Base-by-base conservation (phyloP, 768 basidiomycete species). In the Russula sp. region DNA sequence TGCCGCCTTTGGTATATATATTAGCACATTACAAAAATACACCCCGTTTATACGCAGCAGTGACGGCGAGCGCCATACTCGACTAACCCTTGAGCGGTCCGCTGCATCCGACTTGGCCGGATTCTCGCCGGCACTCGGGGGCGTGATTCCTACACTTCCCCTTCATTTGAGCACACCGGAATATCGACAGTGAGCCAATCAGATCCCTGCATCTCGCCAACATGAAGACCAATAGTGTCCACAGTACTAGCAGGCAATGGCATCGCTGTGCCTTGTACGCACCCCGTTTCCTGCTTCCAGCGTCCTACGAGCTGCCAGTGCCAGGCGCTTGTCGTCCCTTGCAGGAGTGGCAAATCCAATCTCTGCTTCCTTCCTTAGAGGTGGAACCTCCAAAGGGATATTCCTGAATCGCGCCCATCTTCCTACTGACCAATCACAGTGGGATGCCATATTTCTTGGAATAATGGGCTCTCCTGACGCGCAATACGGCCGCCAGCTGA, bases 401-500 rank as follows among this genome's bases (percentile, higher is more conserved):
- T 91, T 86, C 70, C 56, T 91, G 16, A 79, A 82, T 56, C 78
- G 77, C 7, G 71, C 73, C 3, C 70, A 80, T 62, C 80, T 91
- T 6, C 87, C 88, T 14, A 60, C 68, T 20, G 76, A 82, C 59
- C 75, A 70, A 14, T 67, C 76, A 0, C 73, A 80, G 70, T 89
- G 87, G 88, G 72, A 75, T 16, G 74, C 75, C 37, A 83, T 89
- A 53, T 86, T 90, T 66, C 78, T 86, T 9, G 81, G 85, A 0
- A 80, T 89, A 14, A 90, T 91, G 88, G 89, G 89, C n/a, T 89
- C 88, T 3, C 89, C 89, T 0, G 89, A 92, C 69, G 78, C 84
- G 2, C 75, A 80, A 59, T 75, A 88, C 67, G 82, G 82, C 1
- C 76, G 87, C 16, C 89, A 92, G 72, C 77, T 91, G 14, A 85